Evolutionary conservation across 2,329 filamentous ascomycete genomes (phyloP).

Genomic region (Chaetomium globosum): DNA sequence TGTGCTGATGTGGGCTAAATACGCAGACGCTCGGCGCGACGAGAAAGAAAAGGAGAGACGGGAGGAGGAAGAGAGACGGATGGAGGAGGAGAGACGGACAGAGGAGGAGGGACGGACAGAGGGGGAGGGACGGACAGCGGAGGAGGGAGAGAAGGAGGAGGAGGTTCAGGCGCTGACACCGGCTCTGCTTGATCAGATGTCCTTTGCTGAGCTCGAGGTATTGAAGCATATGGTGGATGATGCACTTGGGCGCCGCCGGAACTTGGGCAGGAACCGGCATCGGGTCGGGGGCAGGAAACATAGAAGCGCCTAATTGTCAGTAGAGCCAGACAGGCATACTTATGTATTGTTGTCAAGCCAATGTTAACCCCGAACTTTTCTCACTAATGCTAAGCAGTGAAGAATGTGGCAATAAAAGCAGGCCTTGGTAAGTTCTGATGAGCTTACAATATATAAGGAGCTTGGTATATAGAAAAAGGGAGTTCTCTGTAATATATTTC

Average conservation of each 20-base stretch:
- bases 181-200: background rate
- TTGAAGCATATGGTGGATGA: background rate
- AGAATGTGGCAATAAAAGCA: no score
- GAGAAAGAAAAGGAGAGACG: background rate
- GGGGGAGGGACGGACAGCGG: no score
- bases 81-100: no score
- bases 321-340: background rate
- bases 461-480: no score
- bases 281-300: background rate
- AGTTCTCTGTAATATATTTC: no score
- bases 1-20: background rate
- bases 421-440: no score
- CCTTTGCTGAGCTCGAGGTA: background rate
- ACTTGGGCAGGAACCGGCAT: background rate
- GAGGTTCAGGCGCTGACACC: background rate
- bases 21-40: no score
- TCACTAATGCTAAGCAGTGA: background rate
- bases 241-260: background rate
- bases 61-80: background rate
- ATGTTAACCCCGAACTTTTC: background rate
- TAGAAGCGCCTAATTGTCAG: background rate
- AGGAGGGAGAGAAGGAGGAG: background rate
- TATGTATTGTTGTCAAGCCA: background rate
- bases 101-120: no score
- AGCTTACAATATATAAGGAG: no score